Evolutionary conservation across 192 early-diverging fungal genomes (phyloP).

Genomic region (Coemansia sp.): DNA sequence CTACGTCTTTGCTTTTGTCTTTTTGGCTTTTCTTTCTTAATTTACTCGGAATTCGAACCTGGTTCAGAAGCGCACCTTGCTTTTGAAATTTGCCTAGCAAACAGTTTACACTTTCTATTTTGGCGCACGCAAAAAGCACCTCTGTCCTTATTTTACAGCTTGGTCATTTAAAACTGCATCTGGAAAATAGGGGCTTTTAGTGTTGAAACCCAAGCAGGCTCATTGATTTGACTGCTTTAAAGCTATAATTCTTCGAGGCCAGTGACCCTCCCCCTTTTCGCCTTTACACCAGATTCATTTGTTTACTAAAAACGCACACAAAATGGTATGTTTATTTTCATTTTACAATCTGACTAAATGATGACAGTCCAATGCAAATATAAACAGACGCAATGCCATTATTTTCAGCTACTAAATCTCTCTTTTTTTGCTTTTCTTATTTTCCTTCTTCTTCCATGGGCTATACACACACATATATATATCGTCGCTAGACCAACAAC

Average conservation of each 20-base stretch:
- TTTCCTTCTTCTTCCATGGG: background rate
- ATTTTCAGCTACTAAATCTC: background rate
- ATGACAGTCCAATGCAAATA: background rate
- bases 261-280: too few species aligned
- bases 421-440: constrained; percentile 16
- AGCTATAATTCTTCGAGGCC: background rate
- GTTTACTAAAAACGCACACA: constrained; percentile 61
- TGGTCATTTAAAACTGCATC: background rate
- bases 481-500: constrained; percentile 29
- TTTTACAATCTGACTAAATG: background rate
- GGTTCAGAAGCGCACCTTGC: background rate
- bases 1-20: background rate
- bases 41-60: background rate
- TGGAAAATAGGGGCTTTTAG: background rate
- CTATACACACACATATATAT: too few species aligned
- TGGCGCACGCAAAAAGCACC: background rate
- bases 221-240: background rate
- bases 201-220: background rate
- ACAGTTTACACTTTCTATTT: background rate
- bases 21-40: background rate
- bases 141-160: background rate
- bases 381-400: background rate
- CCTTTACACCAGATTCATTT: constrained; percentile 15
- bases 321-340: constrained; percentile 54
- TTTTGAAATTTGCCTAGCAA: background rate